A percentile compares a stretch with the other conserved stretches of the same genome.
These are phyloP conservation scores for Trichoderma pleuroti DNA, from an alignment of 2,329 filamentous ascomycete species.

Conservation along the genomic window DNA sequence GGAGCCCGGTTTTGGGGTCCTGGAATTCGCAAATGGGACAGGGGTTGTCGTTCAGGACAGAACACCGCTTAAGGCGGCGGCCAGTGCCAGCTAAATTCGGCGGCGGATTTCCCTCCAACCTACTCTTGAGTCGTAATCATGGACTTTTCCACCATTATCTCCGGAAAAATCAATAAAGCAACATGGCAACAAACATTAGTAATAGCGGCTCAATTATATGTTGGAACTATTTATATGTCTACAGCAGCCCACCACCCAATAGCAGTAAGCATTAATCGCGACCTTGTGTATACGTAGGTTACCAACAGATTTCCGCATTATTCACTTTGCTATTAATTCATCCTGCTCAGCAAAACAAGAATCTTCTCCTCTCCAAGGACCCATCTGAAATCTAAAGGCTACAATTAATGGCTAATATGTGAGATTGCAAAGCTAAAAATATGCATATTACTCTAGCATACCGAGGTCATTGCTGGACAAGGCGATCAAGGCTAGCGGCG, in stretches of 20 bases:
- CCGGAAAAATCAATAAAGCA: not conserved
- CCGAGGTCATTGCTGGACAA: not conserved
- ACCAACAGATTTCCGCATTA: not conserved
- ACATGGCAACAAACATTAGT: no score
- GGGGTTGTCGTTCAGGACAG: no score
- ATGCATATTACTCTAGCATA: no score
- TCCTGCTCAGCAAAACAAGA: not conserved
- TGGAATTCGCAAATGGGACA: no score
- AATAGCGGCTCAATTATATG: not conserved
- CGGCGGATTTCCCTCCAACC: no score
- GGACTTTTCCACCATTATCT: not conserved
- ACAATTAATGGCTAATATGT: not conserved
- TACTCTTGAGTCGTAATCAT: no score
- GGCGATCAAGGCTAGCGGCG: not conserved
- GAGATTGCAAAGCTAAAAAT: not conserved
- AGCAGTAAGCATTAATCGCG: no score
- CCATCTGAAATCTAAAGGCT: not conserved
- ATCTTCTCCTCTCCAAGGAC: not conserved
- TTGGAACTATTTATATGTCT: not conserved
- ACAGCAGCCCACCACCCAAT: no score
- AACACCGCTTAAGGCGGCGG: no score
- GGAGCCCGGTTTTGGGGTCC: no score
- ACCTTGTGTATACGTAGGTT: not conserved
- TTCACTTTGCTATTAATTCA: not conserved
- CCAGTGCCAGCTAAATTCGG: no score